Evolutionary conservation across 176 grass and related monocot genomes (phyloP).

Genomic region (Urochloa ruziziensis): DNA sequence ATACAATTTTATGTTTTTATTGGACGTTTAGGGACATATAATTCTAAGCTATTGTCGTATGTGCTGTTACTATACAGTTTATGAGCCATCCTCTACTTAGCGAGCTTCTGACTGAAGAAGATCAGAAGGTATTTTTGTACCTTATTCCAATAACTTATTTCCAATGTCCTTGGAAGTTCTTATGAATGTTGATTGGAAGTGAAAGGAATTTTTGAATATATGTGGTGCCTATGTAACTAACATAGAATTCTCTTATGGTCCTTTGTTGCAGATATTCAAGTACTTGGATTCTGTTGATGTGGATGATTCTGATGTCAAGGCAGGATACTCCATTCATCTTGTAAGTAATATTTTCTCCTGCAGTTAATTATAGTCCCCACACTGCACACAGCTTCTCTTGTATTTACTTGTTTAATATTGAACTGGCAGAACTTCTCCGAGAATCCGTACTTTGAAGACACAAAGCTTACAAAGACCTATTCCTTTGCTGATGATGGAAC

Average conservation of each 20-base stretch:
- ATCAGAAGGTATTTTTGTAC: conserved; percentile 73
- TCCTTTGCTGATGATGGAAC: conserved; percentile 82
- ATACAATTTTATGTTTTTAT: conserved; percentile 8
- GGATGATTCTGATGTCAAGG: conserved; percentile 85
- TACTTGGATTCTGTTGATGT: conserved; percentile 79
- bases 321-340: conserved; percentile 82
- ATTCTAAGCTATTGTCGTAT: conserved; percentile 17
- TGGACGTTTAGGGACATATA: neutral
- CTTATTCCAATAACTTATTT: conserved; percentile 1
- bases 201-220: neutral
- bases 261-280: conserved; percentile 74
- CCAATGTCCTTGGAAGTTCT: neutral
- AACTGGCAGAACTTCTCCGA: conserved; percentile 72
- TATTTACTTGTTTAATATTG: conserved; percentile 26
- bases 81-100: conserved; percentile 89
- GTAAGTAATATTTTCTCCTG: conserved; percentile 50
- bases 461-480: conserved; percentile 83
- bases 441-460: conserved; percentile 85
- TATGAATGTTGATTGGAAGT: neutral
- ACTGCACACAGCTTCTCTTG: neutral
- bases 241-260: conserved; percentile 10
- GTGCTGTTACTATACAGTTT: conserved; percentile 53
- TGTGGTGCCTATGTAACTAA: neutral
- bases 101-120: conserved; percentile 81
- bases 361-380: conserved; percentile 6